These are phyloP conservation scores for Neurospora tetraspora DNA, from an alignment of 495 filamentous ascomycete species.

Conservation along the genomic window DNA sequence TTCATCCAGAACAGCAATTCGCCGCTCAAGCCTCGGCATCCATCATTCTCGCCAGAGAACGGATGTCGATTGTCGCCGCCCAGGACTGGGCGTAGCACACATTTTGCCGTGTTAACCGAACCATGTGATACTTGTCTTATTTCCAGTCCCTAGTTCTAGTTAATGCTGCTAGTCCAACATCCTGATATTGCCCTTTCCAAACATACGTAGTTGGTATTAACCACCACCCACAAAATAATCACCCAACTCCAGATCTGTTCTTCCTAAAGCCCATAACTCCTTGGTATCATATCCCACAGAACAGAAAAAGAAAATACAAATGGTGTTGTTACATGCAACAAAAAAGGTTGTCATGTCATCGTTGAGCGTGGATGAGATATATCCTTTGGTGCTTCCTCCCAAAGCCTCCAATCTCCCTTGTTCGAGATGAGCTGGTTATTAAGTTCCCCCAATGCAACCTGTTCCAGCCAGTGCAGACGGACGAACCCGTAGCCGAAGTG, in stretches of 20 bases:
- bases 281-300: neutral
- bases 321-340: neutral
- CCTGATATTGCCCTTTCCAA: neutral
- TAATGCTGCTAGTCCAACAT: neutral
- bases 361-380: neutral
- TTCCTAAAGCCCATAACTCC: neutral
- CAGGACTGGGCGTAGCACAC: neutral
- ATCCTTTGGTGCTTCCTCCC: neutral
- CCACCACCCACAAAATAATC: neutral
- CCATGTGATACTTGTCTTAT: neutral
- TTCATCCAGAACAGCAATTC: neutral
- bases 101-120: neutral
- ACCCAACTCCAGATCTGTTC: neutral
- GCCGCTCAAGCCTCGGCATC: neutral
- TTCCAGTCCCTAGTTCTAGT: neutral
- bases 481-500: neutral
- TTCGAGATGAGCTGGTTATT: neutral
- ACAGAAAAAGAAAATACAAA: neutral
- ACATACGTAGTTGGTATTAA: neutral
- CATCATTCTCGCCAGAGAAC: neutral
- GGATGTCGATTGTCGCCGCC: neutral
- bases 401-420: neutral
- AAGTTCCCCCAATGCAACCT: constrained; percentile 5
- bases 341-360: neutral
- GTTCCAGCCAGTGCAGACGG: constrained; percentile 12